Percentiles rank a stretch among this genome's conserved stretches.
These are phyloP conservation scores for Synchytrium microbalum DNA, from an alignment of 371 early-diverging fungal genomes.

Conservation along the genomic window DNA sequence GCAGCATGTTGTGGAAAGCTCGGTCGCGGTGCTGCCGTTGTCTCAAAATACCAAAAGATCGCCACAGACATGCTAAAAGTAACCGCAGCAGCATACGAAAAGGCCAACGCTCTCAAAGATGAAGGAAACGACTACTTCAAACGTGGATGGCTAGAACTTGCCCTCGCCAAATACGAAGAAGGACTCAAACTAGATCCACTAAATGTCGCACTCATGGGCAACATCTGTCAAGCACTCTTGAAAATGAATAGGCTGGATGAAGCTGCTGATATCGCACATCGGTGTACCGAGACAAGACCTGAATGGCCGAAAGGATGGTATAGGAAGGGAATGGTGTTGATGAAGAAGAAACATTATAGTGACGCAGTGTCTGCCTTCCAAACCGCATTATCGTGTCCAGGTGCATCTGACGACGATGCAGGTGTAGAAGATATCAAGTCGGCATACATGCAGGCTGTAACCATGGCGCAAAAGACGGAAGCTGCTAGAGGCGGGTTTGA, in stretches of 20 bases:
- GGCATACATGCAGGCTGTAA: constrained; percentile 20
- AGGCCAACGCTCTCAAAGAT: background rate
- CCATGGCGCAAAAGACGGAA: constrained; percentile 11
- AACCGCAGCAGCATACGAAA: background rate
- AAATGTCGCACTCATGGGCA: constrained; percentile 17
- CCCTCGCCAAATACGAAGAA: constrained; percentile 15
- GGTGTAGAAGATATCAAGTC: constrained; percentile 13
- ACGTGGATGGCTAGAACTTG: constrained; percentile 14
- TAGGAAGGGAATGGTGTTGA: constrained; percentile 16
- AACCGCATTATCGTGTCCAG: constrained; percentile 4
- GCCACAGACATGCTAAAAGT: background rate
- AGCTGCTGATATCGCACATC: constrained; percentile 8
- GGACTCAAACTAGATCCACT: constrained; percentile 16
- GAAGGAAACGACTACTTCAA: constrained; percentile 2
- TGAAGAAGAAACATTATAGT: constrained; percentile 5
- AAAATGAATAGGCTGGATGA: background rate
- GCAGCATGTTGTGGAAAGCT: background rate
- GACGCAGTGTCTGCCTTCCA: constrained; percentile 20
- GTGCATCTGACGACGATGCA: constrained; percentile 15
- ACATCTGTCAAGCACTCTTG: constrained; percentile 13
- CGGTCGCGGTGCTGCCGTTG: background rate
- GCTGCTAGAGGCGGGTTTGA: constrained; percentile 8
- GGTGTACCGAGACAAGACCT: constrained; percentile 15
- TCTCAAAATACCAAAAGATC: background rate
- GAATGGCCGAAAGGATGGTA: constrained; percentile 25